These are phyloP conservation scores for Cicer bijugum DNA, from an alignment of 306 rosid genomes.

Conservation along the genomic window DNA sequence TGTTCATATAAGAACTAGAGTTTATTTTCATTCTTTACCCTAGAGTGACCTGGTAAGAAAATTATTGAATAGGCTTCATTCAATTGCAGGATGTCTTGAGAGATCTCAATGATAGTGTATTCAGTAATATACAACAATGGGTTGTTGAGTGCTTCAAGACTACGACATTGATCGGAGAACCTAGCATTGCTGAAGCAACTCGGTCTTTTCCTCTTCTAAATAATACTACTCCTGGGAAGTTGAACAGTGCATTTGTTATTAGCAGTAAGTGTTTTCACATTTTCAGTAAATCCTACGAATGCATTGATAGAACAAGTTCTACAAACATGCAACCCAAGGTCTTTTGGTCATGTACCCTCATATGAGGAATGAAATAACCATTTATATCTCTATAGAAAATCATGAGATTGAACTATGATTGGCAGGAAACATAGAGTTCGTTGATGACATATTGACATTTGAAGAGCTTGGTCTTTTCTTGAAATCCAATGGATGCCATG, in stretches of 20 bases:
- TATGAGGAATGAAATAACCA: constrained; percentile 12
- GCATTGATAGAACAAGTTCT: constrained; percentile 36
- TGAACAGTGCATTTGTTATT: constrained; percentile 72
- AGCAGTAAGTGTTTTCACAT: constrained; percentile 65
- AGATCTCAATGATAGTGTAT: constrained; percentile 62
- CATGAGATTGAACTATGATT: constrained; percentile 41
- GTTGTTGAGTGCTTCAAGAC: constrained; percentile 61
- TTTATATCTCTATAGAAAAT: constrained; percentile 7
- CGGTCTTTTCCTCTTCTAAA: constrained; percentile 64
- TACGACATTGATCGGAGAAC: constrained; percentile 54
- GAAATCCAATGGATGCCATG: constrained; percentile 83
- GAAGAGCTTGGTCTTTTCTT: constrained; percentile 77
- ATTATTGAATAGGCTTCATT: constrained; percentile 23
- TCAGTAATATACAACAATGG: constrained; percentile 70
- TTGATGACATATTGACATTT: constrained; percentile 82
- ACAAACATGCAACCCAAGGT: constrained; percentile 25
- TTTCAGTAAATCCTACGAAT: constrained; percentile 17
- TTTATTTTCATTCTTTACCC: constrained; percentile 30
- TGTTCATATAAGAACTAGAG: constrained; percentile 4
- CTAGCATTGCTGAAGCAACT: constrained; percentile 59
- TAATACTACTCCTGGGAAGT: constrained; percentile 50
- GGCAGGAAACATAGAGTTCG: constrained; percentile 91
- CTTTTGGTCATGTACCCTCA: constrained; percentile 27
- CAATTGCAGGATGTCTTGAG: constrained; percentile 66
- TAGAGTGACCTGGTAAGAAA: constrained; percentile 12